Conservation (phyloP, 345 rosid species). For the Firmiana major region DNA sequence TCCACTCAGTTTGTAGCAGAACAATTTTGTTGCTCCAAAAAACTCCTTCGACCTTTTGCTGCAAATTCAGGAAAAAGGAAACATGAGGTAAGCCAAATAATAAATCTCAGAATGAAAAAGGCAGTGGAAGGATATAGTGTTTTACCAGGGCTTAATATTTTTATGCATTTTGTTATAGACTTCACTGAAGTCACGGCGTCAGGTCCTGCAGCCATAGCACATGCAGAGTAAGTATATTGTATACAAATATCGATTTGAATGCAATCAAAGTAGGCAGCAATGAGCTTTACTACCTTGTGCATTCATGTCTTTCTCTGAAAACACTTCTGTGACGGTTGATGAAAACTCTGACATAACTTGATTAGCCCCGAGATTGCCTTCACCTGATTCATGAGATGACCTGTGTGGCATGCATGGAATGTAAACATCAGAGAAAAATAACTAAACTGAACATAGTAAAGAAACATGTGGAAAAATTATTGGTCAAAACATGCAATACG, state of each 20-base stretch:
- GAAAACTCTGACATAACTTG: slow-evolving; percentile 46
- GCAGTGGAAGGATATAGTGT: neutral
- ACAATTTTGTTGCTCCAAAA: slow-evolving; percentile 27
- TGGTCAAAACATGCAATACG: neutral
- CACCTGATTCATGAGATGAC: slow-evolving; percentile 42
- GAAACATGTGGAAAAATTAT: neutral
- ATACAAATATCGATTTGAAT: neutral
- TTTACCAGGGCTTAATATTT: slow-evolving; percentile 69
- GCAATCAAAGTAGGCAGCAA: neutral
- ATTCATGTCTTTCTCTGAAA: slow-evolving; percentile 36
- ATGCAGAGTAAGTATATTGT: neutral
- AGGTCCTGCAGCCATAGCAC: slow-evolving; percentile 38
- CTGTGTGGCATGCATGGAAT: slow-evolving; percentile 22
- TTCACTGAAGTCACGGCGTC: slow-evolving; percentile 49
- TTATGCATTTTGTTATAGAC: slow-evolving; percentile 59
- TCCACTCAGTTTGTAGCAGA: slow-evolving; percentile 18
- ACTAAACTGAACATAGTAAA: neutral
- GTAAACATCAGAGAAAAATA: slow-evolving; percentile 12
- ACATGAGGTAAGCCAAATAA: neutral
- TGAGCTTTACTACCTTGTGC: slow-evolving; percentile 34
- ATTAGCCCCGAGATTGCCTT: slow-evolving; percentile 21
- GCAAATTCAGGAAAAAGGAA: slow-evolving; percentile 22
- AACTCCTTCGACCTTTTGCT: slow-evolving; percentile 35
- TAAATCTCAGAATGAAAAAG: neutral
- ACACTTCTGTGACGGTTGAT: slow-evolving; percentile 38